Base-by-base conservation (phyloP, 1,284 basidiomycete genomes). In the Takashimella tepidaria region DNA sequence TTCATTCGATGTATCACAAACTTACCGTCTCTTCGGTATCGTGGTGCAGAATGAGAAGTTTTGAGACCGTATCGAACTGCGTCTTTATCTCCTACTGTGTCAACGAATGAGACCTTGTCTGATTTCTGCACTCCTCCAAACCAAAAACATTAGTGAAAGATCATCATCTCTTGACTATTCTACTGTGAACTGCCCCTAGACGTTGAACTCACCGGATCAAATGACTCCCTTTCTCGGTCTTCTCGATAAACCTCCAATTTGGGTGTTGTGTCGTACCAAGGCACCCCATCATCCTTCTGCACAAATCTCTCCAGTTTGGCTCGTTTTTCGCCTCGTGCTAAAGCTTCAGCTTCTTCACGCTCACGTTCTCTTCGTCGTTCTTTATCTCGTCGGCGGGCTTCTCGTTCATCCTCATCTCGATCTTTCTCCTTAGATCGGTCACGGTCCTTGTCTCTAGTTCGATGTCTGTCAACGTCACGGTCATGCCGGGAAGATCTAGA, bases 51-150 rank as follows among this genome's bases (percentile, higher is more conserved):
- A 37, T 53, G 51, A 6, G 66, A 67, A 2, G 64, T 50, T 1
- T 56, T 50, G 11, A 43, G 26, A 19, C 57, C 56, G 50, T 68
- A 70, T 13, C 52, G 54, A 2, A 62, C 20, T 3, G 59, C 56
- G 49, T 69, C 64, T 20, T 50, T 54, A 54, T 72, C 70, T 1
- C 70, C 70, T 0, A 53, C 62, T 0, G 56, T 63, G 47, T 72
- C 69, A 1, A 53, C 40, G 42, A 70, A 72, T 42, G 58, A 65
- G 1, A 50, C 51, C 5, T 51, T 60, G 3, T 53, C 53, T 1
- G 63, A 43, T 0, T 53, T 31, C 63, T 65, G 47, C 12, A 8
- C 4, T 50, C 27, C 45, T 47, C 42, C 42, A 25, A 26, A 37
- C 21, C 47, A 27, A 26, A 3, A 42, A 8, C 11, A 8, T 44